Evolutionary conservation across 1,284 basidiomycete species (phyloP), one percentile per base, ranked within the genome.

Genomic region (Coniferiporia sulphurascens): DNA sequence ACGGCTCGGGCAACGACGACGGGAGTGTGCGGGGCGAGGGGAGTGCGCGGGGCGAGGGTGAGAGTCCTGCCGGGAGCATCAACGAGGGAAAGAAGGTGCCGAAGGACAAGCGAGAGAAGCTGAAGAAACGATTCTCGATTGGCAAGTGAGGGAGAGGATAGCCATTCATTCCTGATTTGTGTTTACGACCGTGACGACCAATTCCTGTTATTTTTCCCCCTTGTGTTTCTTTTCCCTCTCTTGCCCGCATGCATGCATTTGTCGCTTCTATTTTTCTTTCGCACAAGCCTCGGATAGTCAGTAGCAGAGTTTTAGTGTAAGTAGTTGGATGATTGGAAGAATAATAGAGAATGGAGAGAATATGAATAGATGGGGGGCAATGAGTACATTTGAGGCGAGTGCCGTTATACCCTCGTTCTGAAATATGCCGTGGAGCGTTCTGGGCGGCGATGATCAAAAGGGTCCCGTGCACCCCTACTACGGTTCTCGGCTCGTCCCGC

Each of bases 41-140:
- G 21, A 62, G 60, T 55, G 56, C 55, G 35, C 70, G 71, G 32
- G 68, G 69, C 4, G 74, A 75, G 56, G 72, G 73, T 27, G 78
- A 80, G 50, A 82, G 83, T 59, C 77, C 76, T n/a, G 74, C 75
- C 1, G 71, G 76, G 17, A 85, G 84, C 63, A 62, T 79, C 27
- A 63, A 58, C 17, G 66, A 70, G 48, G 66, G 67, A 52, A 68
- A 64, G 64, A 82, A 78, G 70, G 75, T 72, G 66, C 73, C 70
- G 44, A 46, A 46, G 44, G 44, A 46, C 19, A 46, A n/a, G 44
- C 48, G 58, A 43, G 58, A 59, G 22, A 67, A 69, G 52, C 63
- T 68, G 59, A 69, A 66, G 64, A 82, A 78, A 70, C 75, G 72
- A 66, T 73, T 71, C 68, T 75, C 71, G 21, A 68, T 76, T 52